Conservation (phyloP, 768 basidiomycete species). For the Tulasnella sp. region DNA sequence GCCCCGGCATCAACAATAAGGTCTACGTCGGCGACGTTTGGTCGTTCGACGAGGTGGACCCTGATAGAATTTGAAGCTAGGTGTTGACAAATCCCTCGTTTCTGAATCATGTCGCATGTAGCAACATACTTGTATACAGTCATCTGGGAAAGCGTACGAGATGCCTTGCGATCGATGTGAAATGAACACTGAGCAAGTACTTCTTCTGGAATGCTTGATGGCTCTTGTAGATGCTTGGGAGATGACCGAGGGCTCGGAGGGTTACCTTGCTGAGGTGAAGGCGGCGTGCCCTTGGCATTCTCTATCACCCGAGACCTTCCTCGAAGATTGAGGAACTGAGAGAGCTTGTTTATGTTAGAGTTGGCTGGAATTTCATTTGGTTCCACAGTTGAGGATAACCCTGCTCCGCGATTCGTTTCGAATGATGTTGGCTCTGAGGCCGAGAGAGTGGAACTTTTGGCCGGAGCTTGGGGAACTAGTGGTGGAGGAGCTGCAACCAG, state of each 20-base stretch:
- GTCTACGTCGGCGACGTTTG: conserved; percentile 55
- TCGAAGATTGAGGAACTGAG: not conserved
- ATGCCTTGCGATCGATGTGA: not conserved
- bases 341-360: not conserved
- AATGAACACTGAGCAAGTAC: not conserved
- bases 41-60: conserved; percentile 63
- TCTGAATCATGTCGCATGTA: conserved; percentile 65
- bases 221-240: not conserved
- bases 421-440: not conserved
- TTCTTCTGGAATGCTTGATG: not conserved
- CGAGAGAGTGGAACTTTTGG: not conserved
- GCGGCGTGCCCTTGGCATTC: not conserved
- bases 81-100: conserved; percentile 53
- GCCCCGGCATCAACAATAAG: conserved; percentile 63
- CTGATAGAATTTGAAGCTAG: conserved; percentile 44
- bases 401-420: not conserved
- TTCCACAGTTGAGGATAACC: not conserved
- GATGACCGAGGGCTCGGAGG: not conserved
- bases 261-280: not conserved
- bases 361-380: not conserved
- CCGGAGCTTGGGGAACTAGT: not conserved
- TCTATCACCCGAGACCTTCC: not conserved
- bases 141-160: conserved; percentile 34
- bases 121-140: conserved; percentile 60
- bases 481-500: not conserved